Evolutionary conservation across 345 rosid species (phyloP).

Genomic region (Gossypium anomalum): DNA sequence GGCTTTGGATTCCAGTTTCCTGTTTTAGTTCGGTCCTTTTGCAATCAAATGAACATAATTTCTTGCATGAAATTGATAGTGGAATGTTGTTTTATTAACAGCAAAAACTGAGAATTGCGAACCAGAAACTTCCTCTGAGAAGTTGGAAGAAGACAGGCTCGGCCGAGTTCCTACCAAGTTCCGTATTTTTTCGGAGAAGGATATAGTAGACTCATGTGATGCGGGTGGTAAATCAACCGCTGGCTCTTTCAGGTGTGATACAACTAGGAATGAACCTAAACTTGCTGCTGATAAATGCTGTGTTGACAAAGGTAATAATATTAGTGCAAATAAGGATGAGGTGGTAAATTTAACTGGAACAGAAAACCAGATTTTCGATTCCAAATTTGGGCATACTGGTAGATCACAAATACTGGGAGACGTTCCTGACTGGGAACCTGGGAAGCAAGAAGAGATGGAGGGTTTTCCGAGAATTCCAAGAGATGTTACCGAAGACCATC

Average conservation of each 20-base stretch:
- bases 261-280: slow-evolving; percentile 27
- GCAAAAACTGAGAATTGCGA: slow-evolving; percentile 47
- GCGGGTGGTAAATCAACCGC: slow-evolving; percentile 40
- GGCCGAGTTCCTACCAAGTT: slow-evolving; percentile 37
- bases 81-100: slow-evolving; percentile 34
- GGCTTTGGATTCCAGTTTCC: slow-evolving; percentile 8
- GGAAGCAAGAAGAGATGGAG: slow-evolving; percentile 33
- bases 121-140: slow-evolving; percentile 39
- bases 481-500: slow-evolving; percentile 35
- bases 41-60: background rate
- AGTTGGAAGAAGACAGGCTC: slow-evolving; percentile 40
- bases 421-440: slow-evolving; percentile 28
- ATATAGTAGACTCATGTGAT: slow-evolving; percentile 33
- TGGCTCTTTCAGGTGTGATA: slow-evolving; percentile 30
- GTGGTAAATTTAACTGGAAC: slow-evolving; percentile 16
- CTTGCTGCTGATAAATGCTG: slow-evolving; percentile 29
- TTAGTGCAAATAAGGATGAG: slow-evolving; percentile 13
- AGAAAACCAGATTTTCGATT: slow-evolving; percentile 28
- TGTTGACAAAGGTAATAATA: slow-evolving; percentile 31
- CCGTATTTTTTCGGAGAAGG: slow-evolving; percentile 32
- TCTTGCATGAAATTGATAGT: slow-evolving; percentile 1
- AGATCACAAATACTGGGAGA: slow-evolving; percentile 39
- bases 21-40: background rate
- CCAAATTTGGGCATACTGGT: slow-evolving; percentile 22
- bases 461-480: slow-evolving; percentile 29